Conservation (phyloP, 345 rosid species). For the Salix brachista region DNA sequence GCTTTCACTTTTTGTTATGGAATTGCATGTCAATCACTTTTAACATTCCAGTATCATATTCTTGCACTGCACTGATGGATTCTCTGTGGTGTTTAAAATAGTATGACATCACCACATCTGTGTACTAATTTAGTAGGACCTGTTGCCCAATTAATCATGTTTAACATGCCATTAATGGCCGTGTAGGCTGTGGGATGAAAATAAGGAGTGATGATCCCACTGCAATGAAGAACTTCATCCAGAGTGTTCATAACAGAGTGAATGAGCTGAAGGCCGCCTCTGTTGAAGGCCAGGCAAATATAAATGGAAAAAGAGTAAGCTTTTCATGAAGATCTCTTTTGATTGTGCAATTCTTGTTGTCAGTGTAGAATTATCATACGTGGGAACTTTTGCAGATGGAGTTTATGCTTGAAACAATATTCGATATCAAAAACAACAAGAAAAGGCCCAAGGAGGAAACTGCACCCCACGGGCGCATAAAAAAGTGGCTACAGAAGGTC, state of each 20-base stretch:
- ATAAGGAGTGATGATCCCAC: conserved; percentile 82
- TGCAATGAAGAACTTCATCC: conserved; percentile 77
- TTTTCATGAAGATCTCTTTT: background rate
- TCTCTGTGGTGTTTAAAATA: background rate
- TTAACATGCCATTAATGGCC: background rate
- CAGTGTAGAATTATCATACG: conserved; percentile 1
- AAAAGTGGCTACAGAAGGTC: conserved; percentile 97
- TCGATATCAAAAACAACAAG: conserved; percentile 89
- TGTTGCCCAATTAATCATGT: background rate
- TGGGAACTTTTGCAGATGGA: conserved; percentile 63
- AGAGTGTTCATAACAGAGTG: conserved; percentile 69
- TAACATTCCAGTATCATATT: background rate
- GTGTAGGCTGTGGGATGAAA: conserved; percentile 89
- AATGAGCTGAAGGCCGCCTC: conserved; percentile 59
- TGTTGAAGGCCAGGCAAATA: conserved; percentile 35
- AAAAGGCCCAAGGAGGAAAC: conserved; percentile 70
- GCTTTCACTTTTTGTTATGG: background rate
- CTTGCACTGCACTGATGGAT: background rate
- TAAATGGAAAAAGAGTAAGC: conserved; percentile 58
- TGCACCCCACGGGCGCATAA: conserved; percentile 58
- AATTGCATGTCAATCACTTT: background rate
- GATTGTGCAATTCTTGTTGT: conserved; percentile 1
- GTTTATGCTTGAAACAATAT: conserved; percentile 87
- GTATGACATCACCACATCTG: background rate
- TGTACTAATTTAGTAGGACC: background rate